Base-by-base conservation (phyloP, 139 green algal species). In the Edaphochlamys debaryana region DNA sequence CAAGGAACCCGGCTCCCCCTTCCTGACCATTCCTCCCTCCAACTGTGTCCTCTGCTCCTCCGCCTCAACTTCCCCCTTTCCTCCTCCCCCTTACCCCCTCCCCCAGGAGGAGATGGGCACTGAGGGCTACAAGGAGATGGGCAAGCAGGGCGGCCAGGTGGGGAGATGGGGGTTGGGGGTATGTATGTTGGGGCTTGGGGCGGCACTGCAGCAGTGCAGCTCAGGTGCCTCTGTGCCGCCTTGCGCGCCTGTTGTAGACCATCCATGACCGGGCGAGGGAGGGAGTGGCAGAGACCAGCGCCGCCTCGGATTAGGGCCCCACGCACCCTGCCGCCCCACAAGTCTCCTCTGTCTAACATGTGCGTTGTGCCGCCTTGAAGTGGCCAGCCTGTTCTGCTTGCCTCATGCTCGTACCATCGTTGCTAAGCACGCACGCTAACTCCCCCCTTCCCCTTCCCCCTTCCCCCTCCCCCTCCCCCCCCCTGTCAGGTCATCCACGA, bases 41-140 rank as follows among this genome's bases (percentile, higher is more conserved):
- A 4, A 15, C 60, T 38, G 60, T 67, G 60, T 30, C 30, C 29
- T 37, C 30, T 67, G 27, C 29, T 20, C 60, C 8, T 38, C 30
- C 8, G 29, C 30, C 56, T 7, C 60, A 81, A 40, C n/a, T n/a
- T n/a, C n/a, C n/a, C n/a, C n/a, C n/a, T n/a, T n/a, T n/a, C n/a
- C n/a, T n/a, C n/a, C n/a, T n/a, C n/a, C n/a, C n/a, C n/a, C n/a
- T n/a, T n/a, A n/a, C n/a, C n/a, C n/a, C n/a, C n/a, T n/a, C n/a
- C n/a, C n/a, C n/a, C n/a, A n/a, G n/a, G 74, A 81, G 40, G 56
- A 81, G 60, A 40, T 81, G 40, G 74, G 74, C 60, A 81, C 74
- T 7, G 74, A 81, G 60, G 74, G 74, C 37, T 81, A 81, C 62
- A 69, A 60, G 7, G 74, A 81, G 74, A 81, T 81, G 74, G 74